Base-by-base conservation (phyloP, 768 basidiomycete species). In the Xerocomus spinulosus region DNA sequence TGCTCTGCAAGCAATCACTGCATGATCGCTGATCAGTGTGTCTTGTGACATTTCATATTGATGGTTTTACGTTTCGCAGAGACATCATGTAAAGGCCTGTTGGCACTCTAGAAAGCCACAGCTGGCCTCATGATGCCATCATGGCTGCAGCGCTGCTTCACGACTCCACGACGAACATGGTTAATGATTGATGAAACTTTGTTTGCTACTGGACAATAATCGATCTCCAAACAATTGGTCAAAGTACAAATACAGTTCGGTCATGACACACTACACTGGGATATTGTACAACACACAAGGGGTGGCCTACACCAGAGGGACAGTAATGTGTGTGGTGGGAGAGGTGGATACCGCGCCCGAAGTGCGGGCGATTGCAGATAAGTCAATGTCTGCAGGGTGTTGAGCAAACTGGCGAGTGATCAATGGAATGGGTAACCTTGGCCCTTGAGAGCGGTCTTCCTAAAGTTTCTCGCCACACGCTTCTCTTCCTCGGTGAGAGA, bases 331-430 rank as follows among this genome's bases (percentile, higher is more conserved):
- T 17, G 38, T 12, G 46, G 70, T 66, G 32, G 73, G 83, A 53
- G 79, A 84, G 50, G 67, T 70, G 52, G 79, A 81, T 24, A 82
- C 79, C 12, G 83, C 91, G 50, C 75, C 77, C 9, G 89, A 92
- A 47, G 88, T 88, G 57, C 88, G 82, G 13, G 92, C 92, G 58
- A 94, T 93, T 46, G 83, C 74, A 28, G 78, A 75, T 49, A 94
- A 77, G 67, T 92, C 87, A 35, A 80, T 68, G 41, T 56, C 63
- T 63, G 44, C 3, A 33, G 30, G 44, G 25, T 24, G 40, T 17
- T 51, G 32, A 55, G 49, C 50, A 42, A n/a, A 29, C 13, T 28
- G 20, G 3, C 25, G 28, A 33, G 41, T 8, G 21, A 15, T 20
- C 28, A 8, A 41, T 26, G 26, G 29, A 20, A 29, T 5, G 35